Base-by-base conservation (phyloP, 1,284 basidiomycete genomes). In the Ceratobasidium papillatum region DNA sequence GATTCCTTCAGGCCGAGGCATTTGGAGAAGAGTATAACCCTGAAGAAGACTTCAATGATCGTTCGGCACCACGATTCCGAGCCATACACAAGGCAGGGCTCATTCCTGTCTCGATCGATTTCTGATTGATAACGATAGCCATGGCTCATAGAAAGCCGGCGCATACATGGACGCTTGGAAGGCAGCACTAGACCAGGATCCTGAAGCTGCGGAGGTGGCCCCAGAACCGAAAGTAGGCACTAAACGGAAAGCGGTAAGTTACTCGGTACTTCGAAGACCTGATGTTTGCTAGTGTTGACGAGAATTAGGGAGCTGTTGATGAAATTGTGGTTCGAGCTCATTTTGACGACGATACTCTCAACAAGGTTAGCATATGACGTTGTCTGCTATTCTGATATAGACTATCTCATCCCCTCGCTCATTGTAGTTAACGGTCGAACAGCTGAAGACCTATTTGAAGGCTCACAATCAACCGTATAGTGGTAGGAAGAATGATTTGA, bases 1-100 rank as follows among this genome's bases (percentile, higher is more conserved):
- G 89, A 9, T 94, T 96, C 80, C 87, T 98, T 2, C 91, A 98
- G 84, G 94, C 95, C 17, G 91, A 90, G 66, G 96, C 96, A 0
- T 97, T 98, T 82, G 91, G 93, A 66, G 94, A 96, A 80, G 89
- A 95, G 77, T 94, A 89, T 78, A 91, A 96, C 79, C 85, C 88
- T 1, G 88, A 89, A 66, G 82, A 86, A 2, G 61, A 71, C 43
- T 92, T 95, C 77, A 88, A 90, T 77, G 96, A 99, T 81, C 83
- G 90, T 76, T 95, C 95, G 0, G 80, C 88, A 75, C 96, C 96
- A 1, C 91, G 93, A 78, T 86, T 90, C 65, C 88, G 89, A 54
- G 87, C 88, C 79, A 95, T 98, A 77, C 91, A 94, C 79, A 91
- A 93, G 85, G 94, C 93, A 75, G 63, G 83, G 19, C 1, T 3